Evolutionary conservation across 805 yeast species (phyloP).

Genomic region (Wickerhamiella sorbophila): DNA sequence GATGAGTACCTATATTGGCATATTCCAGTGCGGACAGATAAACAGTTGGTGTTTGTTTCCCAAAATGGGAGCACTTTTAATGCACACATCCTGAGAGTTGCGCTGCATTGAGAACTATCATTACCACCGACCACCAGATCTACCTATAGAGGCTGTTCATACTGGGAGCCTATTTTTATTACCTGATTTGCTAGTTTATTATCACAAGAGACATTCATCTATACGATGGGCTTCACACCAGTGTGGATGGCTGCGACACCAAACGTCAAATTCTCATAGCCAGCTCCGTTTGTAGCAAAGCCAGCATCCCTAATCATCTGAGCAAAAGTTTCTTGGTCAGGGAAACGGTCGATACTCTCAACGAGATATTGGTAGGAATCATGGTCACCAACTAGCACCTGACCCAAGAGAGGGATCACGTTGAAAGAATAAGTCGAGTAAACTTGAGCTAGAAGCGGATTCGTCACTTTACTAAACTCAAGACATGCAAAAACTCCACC

Average conservation of each 20-base stretch:
- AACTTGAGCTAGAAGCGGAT: slow-evolving; percentile 53
- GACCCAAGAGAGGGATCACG: slow-evolving; percentile 86
- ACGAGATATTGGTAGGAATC: slow-evolving; percentile 94
- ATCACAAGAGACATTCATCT: too few relatives aligned
- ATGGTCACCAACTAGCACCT: slow-evolving; percentile 85
- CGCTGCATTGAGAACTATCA: too few relatives aligned
- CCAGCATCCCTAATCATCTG: slow-evolving; percentile 91
- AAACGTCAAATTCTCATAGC: slow-evolving; percentile 86
- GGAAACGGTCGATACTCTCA: slow-evolving; percentile 85
- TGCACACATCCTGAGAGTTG: too few relatives aligned
- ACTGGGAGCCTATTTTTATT: too few relatives aligned
- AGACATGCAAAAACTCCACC: slow-evolving; percentile 97
- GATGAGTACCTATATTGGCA: too few relatives aligned
- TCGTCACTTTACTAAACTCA: slow-evolving; percentile 85
- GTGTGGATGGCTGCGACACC: slow-evolving; percentile 94
- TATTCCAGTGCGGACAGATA: too few relatives aligned
- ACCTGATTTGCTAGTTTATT: too few relatives aligned
- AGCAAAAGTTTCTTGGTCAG: slow-evolving; percentile 81
- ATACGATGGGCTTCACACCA: slow-evolving; percentile 85
- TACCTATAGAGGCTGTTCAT: too few relatives aligned
- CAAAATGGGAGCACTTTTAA: too few relatives aligned
- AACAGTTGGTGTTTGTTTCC: too few relatives aligned
- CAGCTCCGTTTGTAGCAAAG: slow-evolving; percentile 75
- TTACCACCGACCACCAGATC: too few relatives aligned
- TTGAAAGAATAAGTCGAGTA: slow-evolving; percentile 86